A percentile compares a stretch with the other conserved stretches of the same genome.
Conservation (phyloP, 371 early-diverging fungal species). For the Phascolomyces articulosus region DNA sequence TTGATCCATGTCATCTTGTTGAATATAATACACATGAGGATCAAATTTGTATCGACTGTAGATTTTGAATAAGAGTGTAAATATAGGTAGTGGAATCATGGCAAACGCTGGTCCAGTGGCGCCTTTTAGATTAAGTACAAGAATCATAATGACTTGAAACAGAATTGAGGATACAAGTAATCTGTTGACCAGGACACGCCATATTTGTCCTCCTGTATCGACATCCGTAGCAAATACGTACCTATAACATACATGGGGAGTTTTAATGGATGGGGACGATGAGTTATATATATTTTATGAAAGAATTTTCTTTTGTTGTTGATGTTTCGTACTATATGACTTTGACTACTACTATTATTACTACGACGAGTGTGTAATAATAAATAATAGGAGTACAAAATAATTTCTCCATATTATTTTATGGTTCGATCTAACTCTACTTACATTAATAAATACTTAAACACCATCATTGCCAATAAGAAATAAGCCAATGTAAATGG, state of each 20-base stretch:
- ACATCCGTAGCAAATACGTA: slow-evolving; percentile 68
- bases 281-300: no score
- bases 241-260: slow-evolving; percentile 31
- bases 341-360: no score
- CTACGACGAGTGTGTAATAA: no score
- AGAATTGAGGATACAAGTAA: slow-evolving; percentile 61
- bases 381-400: no score
- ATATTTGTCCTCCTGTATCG: slow-evolving; percentile 81
- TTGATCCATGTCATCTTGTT: not conserved
- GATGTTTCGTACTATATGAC: no score
- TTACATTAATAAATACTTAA: slow-evolving; percentile 42
- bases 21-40: slow-evolving; percentile 54
- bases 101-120: slow-evolving; percentile 48
- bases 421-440: no score
- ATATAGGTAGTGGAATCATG: slow-evolving; percentile 62
- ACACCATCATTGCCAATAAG: slow-evolving; percentile 63
- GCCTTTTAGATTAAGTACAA: slow-evolving; percentile 53
- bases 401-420: no score
- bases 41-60: slow-evolving; percentile 49
- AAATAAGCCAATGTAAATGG: slow-evolving; percentile 73
- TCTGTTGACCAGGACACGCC: slow-evolving; percentile 79
- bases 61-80: slow-evolving; percentile 64
- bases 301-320: no score
- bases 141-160: slow-evolving; percentile 75
- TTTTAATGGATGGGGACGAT: no score